Percentiles rank a stretch among this genome's conserved stretches.
Evolutionary conservation across 1,284 basidiomycete species (phyloP).

Genomic region (Leccinum angustisporum): DNA sequence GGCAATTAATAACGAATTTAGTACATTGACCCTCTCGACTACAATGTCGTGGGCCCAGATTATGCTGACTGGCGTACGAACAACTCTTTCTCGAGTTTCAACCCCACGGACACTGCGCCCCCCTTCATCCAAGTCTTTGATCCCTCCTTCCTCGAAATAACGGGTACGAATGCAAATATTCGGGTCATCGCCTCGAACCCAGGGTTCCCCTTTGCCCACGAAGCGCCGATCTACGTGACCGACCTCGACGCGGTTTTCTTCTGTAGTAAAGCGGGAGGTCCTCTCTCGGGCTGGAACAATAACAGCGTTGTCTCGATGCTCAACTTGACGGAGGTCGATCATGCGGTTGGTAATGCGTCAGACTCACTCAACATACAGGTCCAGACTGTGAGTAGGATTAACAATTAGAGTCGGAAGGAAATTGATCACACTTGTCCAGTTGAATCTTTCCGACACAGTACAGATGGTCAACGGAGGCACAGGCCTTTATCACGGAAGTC

Average conservation of each 20-base stretch:
- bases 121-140: background rate
- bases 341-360: conserved; percentile 34
- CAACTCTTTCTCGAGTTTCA: conserved; percentile 41
- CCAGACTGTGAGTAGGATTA: conserved; percentile 44
- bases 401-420: background rate
- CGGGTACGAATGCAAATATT: background rate
- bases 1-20: conserved; percentile 42
- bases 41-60: conserved; percentile 41
- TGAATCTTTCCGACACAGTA: conserved; percentile 47
- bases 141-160: background rate
- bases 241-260: background rate
- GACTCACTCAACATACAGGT: conserved; percentile 54
- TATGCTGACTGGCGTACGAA: background rate
- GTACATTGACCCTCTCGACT: conserved; percentile 44
- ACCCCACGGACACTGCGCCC: conserved; percentile 36
- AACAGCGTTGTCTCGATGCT: conserved; percentile 49
- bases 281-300: conserved; percentile 43
- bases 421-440: conserved; percentile 30
- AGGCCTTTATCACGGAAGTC: conserved; percentile 60
- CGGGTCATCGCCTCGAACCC: background rate
- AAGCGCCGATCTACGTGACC: background rate
- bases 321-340: conserved; percentile 44
- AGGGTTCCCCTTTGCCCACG: background rate
- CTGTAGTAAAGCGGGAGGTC: conserved; percentile 41
- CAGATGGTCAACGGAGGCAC: conserved; percentile 79